Conservation (phyloP, 768 basidiomycete species). For the Tephrocybe sp. region DNA sequence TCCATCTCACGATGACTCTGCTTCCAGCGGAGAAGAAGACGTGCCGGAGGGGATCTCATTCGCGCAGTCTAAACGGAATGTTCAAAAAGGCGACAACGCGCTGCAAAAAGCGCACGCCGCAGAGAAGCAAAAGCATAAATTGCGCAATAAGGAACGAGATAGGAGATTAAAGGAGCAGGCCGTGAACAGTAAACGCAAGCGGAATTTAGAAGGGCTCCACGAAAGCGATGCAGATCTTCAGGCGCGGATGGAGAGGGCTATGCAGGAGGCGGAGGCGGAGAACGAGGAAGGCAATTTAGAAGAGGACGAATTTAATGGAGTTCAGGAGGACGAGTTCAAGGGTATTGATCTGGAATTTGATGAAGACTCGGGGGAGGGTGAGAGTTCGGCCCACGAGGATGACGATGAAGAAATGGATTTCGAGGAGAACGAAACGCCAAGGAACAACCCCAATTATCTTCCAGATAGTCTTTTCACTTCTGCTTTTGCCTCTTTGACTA, state of each 20-base stretch:
- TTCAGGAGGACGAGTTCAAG: constrained; percentile 19
- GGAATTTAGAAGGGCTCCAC: neutral
- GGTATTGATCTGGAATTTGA: constrained; percentile 21
- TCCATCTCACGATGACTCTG: constrained; percentile 3
- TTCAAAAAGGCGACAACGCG: constrained; percentile 13
- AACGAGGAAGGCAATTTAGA: constrained; percentile 21
- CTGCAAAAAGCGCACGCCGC: constrained; percentile 14
- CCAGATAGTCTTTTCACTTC: constrained; percentile 63
- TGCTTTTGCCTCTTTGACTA: constrained; percentile 40
- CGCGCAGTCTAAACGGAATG: constrained; percentile 16
- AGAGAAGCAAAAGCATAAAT: constrained; percentile 16
- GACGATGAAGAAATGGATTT: constrained; percentile 21
- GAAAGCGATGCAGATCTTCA: constrained; percentile 7
- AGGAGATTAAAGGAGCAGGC: constrained; percentile 19
- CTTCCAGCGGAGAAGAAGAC: constrained; percentile 21
- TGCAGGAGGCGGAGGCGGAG: constrained; percentile 20
- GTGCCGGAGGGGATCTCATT: constrained; percentile 20
- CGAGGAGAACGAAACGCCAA: neutral
- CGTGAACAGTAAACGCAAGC: constrained; percentile 14
- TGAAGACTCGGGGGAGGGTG: constrained; percentile 7
- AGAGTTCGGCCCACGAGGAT: constrained; percentile 10
- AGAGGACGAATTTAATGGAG: constrained; percentile 24
- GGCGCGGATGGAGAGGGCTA: constrained; percentile 17
- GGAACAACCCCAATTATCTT: constrained; percentile 42
- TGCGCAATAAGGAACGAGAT: constrained; percentile 17